Base-by-base conservation (phyloP, 2,329 filamentous ascomycete genomes). In the Paracoccidioides lutzii region DNA sequence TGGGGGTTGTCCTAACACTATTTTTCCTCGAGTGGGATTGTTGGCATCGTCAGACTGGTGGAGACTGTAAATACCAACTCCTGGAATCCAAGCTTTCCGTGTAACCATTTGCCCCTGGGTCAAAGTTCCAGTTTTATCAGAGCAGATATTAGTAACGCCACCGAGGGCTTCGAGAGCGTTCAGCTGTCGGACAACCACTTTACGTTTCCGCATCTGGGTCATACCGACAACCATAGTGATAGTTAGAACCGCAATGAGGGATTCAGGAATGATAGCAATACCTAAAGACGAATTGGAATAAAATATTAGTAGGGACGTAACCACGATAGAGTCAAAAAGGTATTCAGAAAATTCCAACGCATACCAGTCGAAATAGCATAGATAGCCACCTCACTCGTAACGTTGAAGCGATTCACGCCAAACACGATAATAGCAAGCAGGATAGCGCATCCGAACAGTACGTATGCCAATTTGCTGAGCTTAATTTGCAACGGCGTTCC, bases 401-500 rank as follows among this genome's bases (percentile, higher is more conserved):
- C 71, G 56, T 78, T 71, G 66, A 81, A 82, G 35, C 74, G 67
- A 66, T 78, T 82, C 57, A 79, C 79, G 1, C 77, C 80, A 59
- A 83, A 79, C 28, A 83, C 80, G 61, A 83, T 82, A 61, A 84
- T 79, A 9, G 81, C 80, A 48, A 81, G 73, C 8, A 83, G 62
- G 44, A 83, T 76, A 5, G 81, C 90, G 52, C 89, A 79, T 49
- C 78, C 82, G 65, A 95, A 94, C 2, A 95, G 80, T 3, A 88
- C 67, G 45, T 93, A 82, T 33, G 90, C 89, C 64, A 95, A 84
- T 70, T 90, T 89, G 73, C 86, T 88, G 53, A 95, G 78, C 65
- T 88, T 91, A 61, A 85, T 84, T 72, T 94, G 88, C 48, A 95
- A 76, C 0, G 90, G 90, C 1, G 90, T 95, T 52, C 89, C 89